Conservation (phyloP, 75 land plant genomes). For the Pinus albicaulis region DNA sequence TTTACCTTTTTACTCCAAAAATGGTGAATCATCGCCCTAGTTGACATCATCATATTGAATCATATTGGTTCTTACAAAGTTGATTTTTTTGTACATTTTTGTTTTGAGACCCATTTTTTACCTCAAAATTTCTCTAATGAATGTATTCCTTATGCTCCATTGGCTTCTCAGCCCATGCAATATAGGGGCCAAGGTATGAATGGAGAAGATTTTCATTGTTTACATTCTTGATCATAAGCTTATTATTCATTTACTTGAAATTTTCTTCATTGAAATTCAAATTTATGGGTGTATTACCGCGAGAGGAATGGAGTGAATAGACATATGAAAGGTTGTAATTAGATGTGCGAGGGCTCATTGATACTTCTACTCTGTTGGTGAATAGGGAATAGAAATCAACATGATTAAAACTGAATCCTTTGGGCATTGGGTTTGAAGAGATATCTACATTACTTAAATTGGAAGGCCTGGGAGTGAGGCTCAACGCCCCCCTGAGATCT, state of each 20-base stretch:
- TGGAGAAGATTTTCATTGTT: constrained; percentile 28
- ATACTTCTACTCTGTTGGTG: constrained; percentile 11
- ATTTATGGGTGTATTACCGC: constrained; percentile 89
- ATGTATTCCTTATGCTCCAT: constrained; percentile 36
- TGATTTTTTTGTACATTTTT: no score
- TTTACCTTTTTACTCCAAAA: no score
- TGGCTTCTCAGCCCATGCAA: constrained; percentile 25
- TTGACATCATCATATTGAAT: no score
- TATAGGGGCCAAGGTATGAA: constrained; percentile 20
- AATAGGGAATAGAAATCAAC: constrained; percentile 37
- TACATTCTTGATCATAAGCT: constrained; percentile 10
- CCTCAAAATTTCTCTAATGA: no score
- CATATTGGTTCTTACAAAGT: no score
- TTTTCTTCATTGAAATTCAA: constrained; percentile 89
- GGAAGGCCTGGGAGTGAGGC: constrained; percentile 79
- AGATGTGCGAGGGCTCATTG: constrained; percentile 73
- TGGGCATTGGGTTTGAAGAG: constrained; percentile 31
- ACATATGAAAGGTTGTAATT: constrained; percentile 80
- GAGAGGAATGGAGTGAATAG: constrained; percentile 88
- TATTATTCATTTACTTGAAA: constrained; percentile 58
- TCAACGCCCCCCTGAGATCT: constrained; percentile 40
- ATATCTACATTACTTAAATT: constrained; percentile 25
- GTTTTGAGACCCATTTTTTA: no score
- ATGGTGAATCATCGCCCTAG: no score
- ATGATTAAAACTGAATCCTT: constrained; percentile 50